phyloP scores from a whole-genome alignment of 371 early-diverging fungal species.

The Rhizopus arrhizus region DNA sequence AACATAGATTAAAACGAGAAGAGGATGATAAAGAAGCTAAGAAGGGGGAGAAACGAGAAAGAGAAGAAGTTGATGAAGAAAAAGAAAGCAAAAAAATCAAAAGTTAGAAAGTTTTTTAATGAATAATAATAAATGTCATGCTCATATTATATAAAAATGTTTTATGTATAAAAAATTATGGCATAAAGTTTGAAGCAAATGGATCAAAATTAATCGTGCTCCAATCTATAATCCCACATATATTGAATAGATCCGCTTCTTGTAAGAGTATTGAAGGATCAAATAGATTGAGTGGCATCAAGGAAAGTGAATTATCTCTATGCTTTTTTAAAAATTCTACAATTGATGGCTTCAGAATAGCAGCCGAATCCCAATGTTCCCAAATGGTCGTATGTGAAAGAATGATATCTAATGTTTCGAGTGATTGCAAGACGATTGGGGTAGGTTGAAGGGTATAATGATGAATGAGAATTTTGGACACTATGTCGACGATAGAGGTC shows the following conservation, averaged over 20 bases:
- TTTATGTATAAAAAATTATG: neutral
- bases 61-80: constrained; percentile 6
- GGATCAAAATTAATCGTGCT: neutral
- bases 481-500: constrained; percentile 14
- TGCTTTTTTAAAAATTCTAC: constrained; percentile 4
- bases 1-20: constrained; percentile 29
- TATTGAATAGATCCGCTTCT: no score
- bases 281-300: neutral
- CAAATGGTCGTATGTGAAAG: constrained; percentile 6
- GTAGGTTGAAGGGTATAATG: constrained; percentile 10
- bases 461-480: constrained; percentile 22
- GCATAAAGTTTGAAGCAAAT: neutral
- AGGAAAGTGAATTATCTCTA: neutral
- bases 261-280: no score
- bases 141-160: neutral
- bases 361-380: constrained; percentile 15
- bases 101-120: neutral
- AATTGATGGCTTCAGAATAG: neutral
- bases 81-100: neutral
- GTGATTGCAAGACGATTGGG: constrained; percentile 4
- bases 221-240: neutral
- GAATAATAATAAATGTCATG: neutral
- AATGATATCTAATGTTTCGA: constrained; percentile 12
- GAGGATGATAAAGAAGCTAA: constrained; percentile 4
- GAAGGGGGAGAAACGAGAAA: neutral